A percentile compares a stretch with the other conserved stretches of the same genome.
These are phyloP conservation scores for Tuber melanosporum DNA, from an alignment of 495 filamentous ascomycete genomes.

Conservation along the genomic window DNA sequence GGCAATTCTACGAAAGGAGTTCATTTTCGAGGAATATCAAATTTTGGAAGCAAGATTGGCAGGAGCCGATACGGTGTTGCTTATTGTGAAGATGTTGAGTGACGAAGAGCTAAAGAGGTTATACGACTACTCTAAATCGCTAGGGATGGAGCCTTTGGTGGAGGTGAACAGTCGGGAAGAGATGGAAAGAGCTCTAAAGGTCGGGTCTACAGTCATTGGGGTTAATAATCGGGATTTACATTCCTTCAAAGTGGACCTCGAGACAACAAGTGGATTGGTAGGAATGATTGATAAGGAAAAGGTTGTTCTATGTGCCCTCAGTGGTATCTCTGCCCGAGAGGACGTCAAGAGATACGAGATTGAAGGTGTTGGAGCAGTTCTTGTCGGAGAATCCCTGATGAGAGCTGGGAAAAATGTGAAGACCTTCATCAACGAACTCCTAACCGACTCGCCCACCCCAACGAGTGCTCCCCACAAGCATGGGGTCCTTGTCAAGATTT, in stretches of 20 bases:
- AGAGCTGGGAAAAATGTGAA: constrained; percentile 66
- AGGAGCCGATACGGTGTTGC: constrained; percentile 86
- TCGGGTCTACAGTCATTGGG: constrained; percentile 91
- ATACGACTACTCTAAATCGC: constrained; percentile 77
- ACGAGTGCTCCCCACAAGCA: constrained; percentile 43
- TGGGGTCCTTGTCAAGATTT: constrained; percentile 74
- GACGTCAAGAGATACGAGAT: constrained; percentile 83
- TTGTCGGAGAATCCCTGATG: constrained; percentile 96
- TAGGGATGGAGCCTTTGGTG: constrained; percentile 96
- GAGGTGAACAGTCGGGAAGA: constrained; percentile 93
- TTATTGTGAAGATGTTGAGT: constrained; percentile 98
- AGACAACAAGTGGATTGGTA: constrained; percentile 86
- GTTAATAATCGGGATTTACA: constrained; percentile 97
- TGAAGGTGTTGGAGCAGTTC: constrained; percentile 83
- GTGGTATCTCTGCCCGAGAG: constrained; percentile 83
- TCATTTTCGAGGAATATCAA: constrained; percentile 97
- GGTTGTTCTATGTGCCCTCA: constrained; percentile 90
- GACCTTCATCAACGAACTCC: constrained; percentile 70
- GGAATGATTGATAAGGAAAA: constrained; percentile 67
- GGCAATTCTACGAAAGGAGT: constrained; percentile 89
- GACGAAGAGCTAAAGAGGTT: constrained; percentile 64
- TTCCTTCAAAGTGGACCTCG: constrained; percentile 91
- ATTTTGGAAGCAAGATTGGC: constrained; percentile 91
- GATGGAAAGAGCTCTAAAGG: constrained; percentile 76
- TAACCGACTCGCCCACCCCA: constrained; percentile 52